Evolutionary conservation across 306 rosid species (phyloP), one percentile per base, ranked within the genome.

Genomic region (Inga laurina): DNA sequence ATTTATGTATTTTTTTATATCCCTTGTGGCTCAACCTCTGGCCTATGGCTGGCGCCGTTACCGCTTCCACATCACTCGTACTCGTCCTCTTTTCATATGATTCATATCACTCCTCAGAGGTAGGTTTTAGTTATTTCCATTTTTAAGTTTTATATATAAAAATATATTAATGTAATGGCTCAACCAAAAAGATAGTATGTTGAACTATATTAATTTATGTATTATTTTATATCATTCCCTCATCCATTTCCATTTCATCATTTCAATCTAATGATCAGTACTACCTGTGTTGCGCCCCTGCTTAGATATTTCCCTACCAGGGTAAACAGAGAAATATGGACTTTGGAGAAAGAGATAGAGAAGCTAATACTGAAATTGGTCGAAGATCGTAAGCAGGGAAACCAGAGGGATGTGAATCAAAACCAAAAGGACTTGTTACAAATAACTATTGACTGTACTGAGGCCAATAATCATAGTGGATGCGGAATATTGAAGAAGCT

Each of bases 321-420:
- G 74, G 86, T 66, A 65, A 83, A 81, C 75, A 83, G 30, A 80
- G 81, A 83, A 74, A 4, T 77, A 27, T 44, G 83, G 83, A 86
- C 57, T 19, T 14, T 86, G 52, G 21, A 86, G 87, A 80, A 86
- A 77, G 87, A 86, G 77, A 80, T 86, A 22, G 85, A 86, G n/a
- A 21, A 11, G 34, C 21, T 86, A 82, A 46, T 86, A 43, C 69
- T 76, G 54, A 45, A 76, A 52, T 34, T 80, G 51, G 74, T 86
- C 14, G 44, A 71, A 9, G 82, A 83, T 30, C 86, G 83, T 7
- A 15, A 80, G 81, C 41, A 9, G 35, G 73, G 3, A 52, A 83
- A 82, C 10, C 78, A 56, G 49, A 7, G 19, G 56, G 19, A 6
- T 12, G 32, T 8, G 8, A 10, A 59, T n/a, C 67, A 5, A 75